These are phyloP conservation scores for Lineolata rhizophorae DNA, from an alignment of 495 filamentous ascomycete species.

Conservation along the genomic window DNA sequence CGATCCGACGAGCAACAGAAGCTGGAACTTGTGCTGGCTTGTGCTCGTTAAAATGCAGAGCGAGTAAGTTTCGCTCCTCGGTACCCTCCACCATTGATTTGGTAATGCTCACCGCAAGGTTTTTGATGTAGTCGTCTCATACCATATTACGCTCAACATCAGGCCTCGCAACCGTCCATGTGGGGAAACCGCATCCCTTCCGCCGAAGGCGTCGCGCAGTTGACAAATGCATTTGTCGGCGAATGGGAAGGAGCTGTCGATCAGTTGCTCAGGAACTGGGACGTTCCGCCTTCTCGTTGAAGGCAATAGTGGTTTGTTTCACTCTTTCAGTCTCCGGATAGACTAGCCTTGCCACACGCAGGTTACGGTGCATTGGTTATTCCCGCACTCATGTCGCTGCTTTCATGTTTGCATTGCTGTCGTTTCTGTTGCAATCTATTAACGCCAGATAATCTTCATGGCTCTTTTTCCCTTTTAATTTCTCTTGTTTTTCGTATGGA, in stretches of 20 bases:
- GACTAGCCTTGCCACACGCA: too few species aligned
- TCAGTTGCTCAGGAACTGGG: slow-evolving; percentile 51
- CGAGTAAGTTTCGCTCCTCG: slow-evolving; percentile 27
- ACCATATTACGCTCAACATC: slow-evolving; percentile 8
- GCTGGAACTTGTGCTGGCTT: slow-evolving; percentile 64
- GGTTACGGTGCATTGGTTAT: too few species aligned
- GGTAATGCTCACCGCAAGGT: slow-evolving; percentile 1
- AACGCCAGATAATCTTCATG: too few species aligned
- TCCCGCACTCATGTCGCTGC: too few species aligned
- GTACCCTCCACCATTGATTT: background rate
- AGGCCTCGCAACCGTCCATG: slow-evolving; percentile 45
- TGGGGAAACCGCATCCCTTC: slow-evolving; percentile 42
- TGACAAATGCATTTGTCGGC: slow-evolving; percentile 36
- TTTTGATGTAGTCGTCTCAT: slow-evolving; percentile 1
- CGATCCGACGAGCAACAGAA: slow-evolving; percentile 41
- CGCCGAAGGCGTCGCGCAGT: slow-evolving; percentile 29
- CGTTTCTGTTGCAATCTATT: too few species aligned
- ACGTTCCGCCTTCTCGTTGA: slow-evolving; percentile 23
- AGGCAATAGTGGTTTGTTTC: too few species aligned
- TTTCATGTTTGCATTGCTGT: too few species aligned
- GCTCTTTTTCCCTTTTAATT: too few species aligned
- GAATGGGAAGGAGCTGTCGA: slow-evolving; percentile 47
- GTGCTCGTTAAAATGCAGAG: slow-evolving; percentile 43
- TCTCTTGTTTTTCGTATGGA: too few species aligned
- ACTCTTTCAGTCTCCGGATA: too few species aligned